Base-by-base conservation (phyloP, 225 moss, liverwort and hornwort species). In the Polytrichum commune region DNA sequence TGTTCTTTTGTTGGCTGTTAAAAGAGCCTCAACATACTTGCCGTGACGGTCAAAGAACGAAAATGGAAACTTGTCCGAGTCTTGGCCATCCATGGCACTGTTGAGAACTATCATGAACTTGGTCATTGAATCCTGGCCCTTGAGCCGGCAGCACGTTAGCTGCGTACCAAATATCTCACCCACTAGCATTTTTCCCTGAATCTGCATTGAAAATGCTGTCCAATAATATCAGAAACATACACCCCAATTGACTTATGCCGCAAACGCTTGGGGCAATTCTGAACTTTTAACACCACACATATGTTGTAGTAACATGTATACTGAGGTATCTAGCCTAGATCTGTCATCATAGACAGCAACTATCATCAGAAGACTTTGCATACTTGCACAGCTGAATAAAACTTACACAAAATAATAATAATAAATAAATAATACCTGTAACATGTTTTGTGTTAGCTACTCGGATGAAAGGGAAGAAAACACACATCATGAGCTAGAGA, bases 61-160 rank as follows among this genome's bases (percentile, higher is more conserved):
- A 29, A 86, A 86, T 0, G 86, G 86, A 24, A 80, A 86, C 71
- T 80, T 83, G 68, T 86, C 86, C 53, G 86, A 80, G 69, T 86
- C 86, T 69, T 78, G 86, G 27, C 86, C 86, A 29, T 86, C 81
- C 86, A 87, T 83, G 0, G 83, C 78, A 64, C 66, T 87, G 57
- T 87, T 87, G 29, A 87, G 81, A 58, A 87, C 83, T 60, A 87
- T 87, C 86, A 83, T 83, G 23, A 83, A 81, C 32, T 87, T 83
- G 0, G 86, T 86, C 69, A 83, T 75, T 18, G 86, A 78, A 9
- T 86, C 86, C 56, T 86, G 86, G 1, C 86, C 86, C 71, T 86
- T 86, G 28, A 86, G 83, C 24, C 83, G 77, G 74, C 86, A 86
- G 62, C 83, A 86, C 81, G 76, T 83, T 5, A 86, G 76, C 30